Evolutionary conservation across 2,329 filamentous ascomycete genomes (phyloP).

Genomic region (Acarospora socialis): DNA sequence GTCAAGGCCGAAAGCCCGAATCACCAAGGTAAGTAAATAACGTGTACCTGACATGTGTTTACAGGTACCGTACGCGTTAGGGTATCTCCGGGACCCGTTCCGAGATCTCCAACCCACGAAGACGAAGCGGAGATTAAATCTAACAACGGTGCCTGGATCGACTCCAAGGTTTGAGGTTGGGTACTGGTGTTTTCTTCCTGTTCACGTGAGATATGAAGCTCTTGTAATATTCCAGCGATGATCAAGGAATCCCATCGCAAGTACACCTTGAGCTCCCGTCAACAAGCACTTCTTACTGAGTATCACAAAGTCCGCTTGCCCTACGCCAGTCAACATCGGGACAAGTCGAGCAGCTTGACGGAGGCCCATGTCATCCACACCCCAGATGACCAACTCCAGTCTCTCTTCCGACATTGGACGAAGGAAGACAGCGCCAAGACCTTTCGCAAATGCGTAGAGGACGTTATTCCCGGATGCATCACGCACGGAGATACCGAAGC

Average conservation of each 20-base stretch:
- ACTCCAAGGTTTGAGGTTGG: too few species aligned
- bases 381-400: constrained; percentile 44
- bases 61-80: too few species aligned
- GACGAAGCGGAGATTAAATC: too few species aligned
- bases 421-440: constrained; percentile 38
- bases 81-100: too few species aligned
- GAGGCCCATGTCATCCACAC: constrained; percentile 32
- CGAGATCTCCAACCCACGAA: too few species aligned
- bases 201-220: constrained; percentile 29
- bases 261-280: constrained; percentile 37
- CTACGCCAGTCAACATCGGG: constrained; percentile 41
- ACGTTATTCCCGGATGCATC: constrained; percentile 9
- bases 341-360: constrained; percentile 37
- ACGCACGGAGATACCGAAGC: constrained; percentile 7
- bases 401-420: constrained; percentile 32
- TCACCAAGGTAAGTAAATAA: too few species aligned
- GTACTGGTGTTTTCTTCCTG: too few species aligned
- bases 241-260: constrained; percentile 43
- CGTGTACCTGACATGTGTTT: too few species aligned
- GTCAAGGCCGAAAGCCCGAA: too few species aligned
- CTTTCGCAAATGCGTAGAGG: constrained; percentile 20
- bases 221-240: constrained; percentile 36
- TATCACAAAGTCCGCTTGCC: constrained; percentile 44
- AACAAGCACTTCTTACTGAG: constrained; percentile 32
- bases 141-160: too few species aligned